These are phyloP conservation scores for Fusarium nelsonii DNA, from an alignment of 2,329 filamentous ascomycete genomes.

Conservation along the genomic window DNA sequence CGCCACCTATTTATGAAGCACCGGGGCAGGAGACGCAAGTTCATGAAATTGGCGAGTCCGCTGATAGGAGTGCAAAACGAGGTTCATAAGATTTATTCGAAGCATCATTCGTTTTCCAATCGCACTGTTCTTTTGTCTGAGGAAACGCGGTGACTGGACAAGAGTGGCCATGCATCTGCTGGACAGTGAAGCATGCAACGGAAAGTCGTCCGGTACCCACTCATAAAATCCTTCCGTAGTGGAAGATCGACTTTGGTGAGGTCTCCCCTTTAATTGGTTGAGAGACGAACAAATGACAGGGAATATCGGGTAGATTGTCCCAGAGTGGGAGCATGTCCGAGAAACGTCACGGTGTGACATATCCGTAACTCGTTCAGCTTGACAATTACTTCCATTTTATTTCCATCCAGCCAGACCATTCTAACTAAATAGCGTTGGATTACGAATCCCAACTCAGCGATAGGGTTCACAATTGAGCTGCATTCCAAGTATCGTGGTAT, in stretches of 20 bases:
- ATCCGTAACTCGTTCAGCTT: fast-evolving
- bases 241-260: not conserved
- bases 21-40: not conserved
- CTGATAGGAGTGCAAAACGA: not conserved
- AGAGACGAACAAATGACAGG: not conserved
- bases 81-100: not conserved
- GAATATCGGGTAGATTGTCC: not conserved
- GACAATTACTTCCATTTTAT: not conserved
- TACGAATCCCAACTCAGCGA: not conserved
- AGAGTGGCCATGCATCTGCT: too few species aligned
- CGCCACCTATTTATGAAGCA: not conserved
- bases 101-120: not conserved
- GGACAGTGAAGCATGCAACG: not conserved
- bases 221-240: not conserved
- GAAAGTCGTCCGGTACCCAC: not conserved
- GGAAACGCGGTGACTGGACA: too few species aligned
- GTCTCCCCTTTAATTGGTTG: not conserved
- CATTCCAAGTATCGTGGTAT: not conserved
- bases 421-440: fast-evolving
- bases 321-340: not conserved
- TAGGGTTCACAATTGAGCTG: too few species aligned
- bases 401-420: fast-evolving
- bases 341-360: not conserved
- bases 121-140: too few species aligned
- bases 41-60: not conserved